Evolutionary conservation across 257 asterid species (phyloP), one percentile per base, ranked within the genome.

Genomic region (Solanum chiquidenum): DNA sequence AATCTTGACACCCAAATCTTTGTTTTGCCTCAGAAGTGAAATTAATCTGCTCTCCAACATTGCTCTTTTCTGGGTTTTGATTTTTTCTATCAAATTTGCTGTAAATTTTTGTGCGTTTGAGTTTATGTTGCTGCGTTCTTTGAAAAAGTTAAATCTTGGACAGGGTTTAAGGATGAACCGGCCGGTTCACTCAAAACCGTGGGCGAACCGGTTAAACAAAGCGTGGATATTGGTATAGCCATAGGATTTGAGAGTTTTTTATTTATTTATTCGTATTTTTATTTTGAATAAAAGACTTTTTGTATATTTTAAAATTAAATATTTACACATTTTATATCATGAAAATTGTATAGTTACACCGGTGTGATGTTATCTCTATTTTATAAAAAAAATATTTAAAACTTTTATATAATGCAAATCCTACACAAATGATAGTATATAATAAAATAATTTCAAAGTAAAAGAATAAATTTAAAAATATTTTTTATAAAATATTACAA

Each of bases 11-110:
- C 91, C 88, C 74, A 90, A 60, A 34, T 91, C 80, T 89, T 90
- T 92, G 46, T 89, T 64, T 88, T 86, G 86, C 55, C 92, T 86
- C 74, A 94, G 35, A 71, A 94, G 86, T 46, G 92, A 90, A 38
- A 92, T 85, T 83, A 95, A 83, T 88, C 93, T 94, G 88, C 89
- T 90, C 83, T 90, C 95, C 84, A 91, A 87, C 96, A 94, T 92
- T 44, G 73, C 72, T 49, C 55, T 40, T 58, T 72, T 46, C 6
- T 9, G 89, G 37, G 37, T 42, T 42, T 4, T 3, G 37, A 42
- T 40, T 25, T 87, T 35, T 44, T 46, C 71, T 62, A 52, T 12
- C 71, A 76, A 75, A 86, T 44, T 23, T 46, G 83, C 25, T 73
- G 6, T 38, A 9, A 25, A 27, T 69, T 49, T 40, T 5, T 73